Percentiles rank a stretch among this genome's conserved stretches.
Conservation (phyloP, 2,329 filamentous ascomycete species). For the Aspergillus brasiliensis region DNA sequence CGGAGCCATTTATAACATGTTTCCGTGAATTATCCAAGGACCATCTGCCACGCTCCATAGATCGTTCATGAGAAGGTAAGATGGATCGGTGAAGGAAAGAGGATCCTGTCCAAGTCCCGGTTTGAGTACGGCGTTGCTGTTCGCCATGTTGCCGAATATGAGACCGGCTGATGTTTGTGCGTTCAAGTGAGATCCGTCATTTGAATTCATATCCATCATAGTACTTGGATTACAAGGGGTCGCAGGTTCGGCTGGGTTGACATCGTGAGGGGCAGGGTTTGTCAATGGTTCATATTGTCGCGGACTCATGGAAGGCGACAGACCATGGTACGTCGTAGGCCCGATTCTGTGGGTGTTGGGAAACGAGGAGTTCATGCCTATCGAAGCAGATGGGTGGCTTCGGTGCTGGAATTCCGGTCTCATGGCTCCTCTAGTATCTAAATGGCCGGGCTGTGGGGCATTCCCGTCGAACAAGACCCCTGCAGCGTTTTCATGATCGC, state of each 20-base stretch:
- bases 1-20: not conserved
- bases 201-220: not conserved
- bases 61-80: slow-evolving; percentile 18
- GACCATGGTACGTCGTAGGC: no score
- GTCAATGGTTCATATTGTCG: not conserved
- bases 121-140: not conserved
- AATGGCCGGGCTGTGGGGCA: not conserved
- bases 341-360: no score
- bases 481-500: no score
- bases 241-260: not conserved
- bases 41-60: slow-evolving; percentile 37
- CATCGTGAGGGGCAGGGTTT: not conserved
- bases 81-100: not conserved
- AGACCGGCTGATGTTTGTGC: no score
- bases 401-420: slow-evolving; percentile 2
- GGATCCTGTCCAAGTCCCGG: not conserved
- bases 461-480: no score
- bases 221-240: not conserved
- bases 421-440: not conserved
- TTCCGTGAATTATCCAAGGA: slow-evolving; percentile 36
- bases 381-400: not conserved
- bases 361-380: not conserved
- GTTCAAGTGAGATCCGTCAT: no score
- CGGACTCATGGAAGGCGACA: no score
- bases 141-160: not conserved